Evolutionary conservation across 2,329 filamentous ascomycete species (phyloP).

Genomic region (Verticillium tricorpus): DNA sequence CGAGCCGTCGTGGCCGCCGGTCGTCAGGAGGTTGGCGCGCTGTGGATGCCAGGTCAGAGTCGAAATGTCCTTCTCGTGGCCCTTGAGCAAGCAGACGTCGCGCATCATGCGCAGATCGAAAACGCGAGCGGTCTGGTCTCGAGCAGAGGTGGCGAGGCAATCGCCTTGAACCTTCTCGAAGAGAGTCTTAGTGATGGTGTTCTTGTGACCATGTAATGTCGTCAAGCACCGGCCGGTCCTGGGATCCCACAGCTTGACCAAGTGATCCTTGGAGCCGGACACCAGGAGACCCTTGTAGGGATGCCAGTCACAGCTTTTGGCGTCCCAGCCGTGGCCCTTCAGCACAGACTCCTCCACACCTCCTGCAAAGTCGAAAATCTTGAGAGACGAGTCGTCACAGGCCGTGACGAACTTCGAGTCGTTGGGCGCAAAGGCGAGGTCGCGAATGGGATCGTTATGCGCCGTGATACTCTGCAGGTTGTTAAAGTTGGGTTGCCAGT

Average conservation of each 20-base stretch:
- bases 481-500: conserved; percentile 99
- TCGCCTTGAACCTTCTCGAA: conserved; percentile 84
- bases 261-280: conserved; percentile 94
- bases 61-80: conserved; percentile 94
- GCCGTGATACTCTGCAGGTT: conserved; percentile 94
- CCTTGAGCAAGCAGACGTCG: conserved; percentile 87
- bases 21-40: conserved; percentile 83
- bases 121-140: conserved; percentile 87
- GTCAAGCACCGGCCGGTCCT: conserved; percentile 84
- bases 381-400: conserved; percentile 86
- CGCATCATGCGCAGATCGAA: conserved; percentile 99
- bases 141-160: conserved; percentile 85
- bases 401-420: conserved; percentile 96
- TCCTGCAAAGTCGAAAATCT: conserved; percentile 93
- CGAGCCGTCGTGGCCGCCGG: conserved; percentile 83
- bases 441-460: conserved; percentile 83
- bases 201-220: conserved; percentile 94
- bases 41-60: conserved; percentile 92
- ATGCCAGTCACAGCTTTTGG: conserved; percentile 97
- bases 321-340: conserved; percentile 96
- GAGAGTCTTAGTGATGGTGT: conserved; percentile 86
- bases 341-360: conserved; percentile 79
- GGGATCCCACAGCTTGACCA: conserved; percentile 98
- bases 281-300: conserved; percentile 90
- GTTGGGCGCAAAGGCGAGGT: conserved; percentile 88